Evolutionary conservation across 306 rosid genomes (phyloP), one percentile per base, ranked within the genome.

Genomic region (Lathyrus sativus): DNA sequence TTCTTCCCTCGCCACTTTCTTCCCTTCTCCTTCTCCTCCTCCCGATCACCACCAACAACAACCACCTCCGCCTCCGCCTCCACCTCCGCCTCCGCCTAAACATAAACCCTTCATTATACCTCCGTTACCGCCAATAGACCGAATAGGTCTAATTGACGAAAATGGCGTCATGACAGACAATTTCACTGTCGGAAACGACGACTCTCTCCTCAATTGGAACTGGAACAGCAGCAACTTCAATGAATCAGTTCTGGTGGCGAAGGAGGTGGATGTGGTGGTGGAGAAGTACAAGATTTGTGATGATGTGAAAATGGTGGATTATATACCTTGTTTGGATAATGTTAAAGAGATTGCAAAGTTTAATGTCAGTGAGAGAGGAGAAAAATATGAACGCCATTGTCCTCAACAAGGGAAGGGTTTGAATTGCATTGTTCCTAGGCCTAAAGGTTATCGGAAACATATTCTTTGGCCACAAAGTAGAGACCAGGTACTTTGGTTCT

Each of bases 401-500:
- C 95, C 95, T 0, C 73, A 62, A 14, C 22, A 71, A 71, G 84
- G 54, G 24, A 79, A 76, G 71, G 82, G 78, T 58, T 76, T 89
- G 66, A 73, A 79, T 70, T 92, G 98, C 79, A 24, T 86, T 73
- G 83, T 92, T 64, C 92, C 95, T 17, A 53, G 55, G 68, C 95
- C 96, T 0, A 65, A 79, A 11, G 88, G 82, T 12, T 92, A 92
- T 59, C 78, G 60, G 75, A 79, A 57, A 9, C 88, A 83, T 14
- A 82, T 92, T 14, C 83, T 76, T 4, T 92, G 98, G 95, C 98
- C 98, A 0, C 49, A 62, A 72, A 92, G 98, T 78, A 82, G 92
- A 78, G 91, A 92, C 39, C 39, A 35, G 39, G 39, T 35, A 7
- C 39, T 56, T 26, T 3, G 3, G 18, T 26, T 55, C 18, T 26